Base-by-base conservation (phyloP, 495 filamentous ascomycete species). In the Penicillium fimorum region DNA sequence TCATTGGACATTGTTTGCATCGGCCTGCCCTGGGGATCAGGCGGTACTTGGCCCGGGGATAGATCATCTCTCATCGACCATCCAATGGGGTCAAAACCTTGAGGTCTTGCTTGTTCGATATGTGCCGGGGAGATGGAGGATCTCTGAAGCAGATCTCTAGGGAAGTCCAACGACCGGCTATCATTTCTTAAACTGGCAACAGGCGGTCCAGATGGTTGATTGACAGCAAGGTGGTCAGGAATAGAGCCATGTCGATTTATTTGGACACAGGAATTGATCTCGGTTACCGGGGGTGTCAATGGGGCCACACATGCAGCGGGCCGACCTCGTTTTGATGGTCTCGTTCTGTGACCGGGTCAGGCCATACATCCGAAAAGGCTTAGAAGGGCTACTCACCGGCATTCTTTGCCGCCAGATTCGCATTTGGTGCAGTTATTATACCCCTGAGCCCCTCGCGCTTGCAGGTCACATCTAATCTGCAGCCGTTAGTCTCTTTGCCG, bases 391-490 rank as follows among this genome's bases (percentile, higher is more conserved):
- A 29, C 62, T 35, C 53, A 64, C 62, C 64, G 61, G 53, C 68
- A 70, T 12, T 68, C 62, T 17, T 59, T 59, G 13, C 66, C 62
- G 20, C 64, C 52, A 20, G 61, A 32, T 38, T 62, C 57, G 25
- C 70, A 73, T 40, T 68, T 68, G 24, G 64, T 69, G 47, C 70
- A 73, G 22, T 61, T 56, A 35, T 50, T 56, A 38, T 55, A 50
- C 24, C 70, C 67, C 33, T 67, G 58, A 18, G 45, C 55, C 29
- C 57, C 56, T 47, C 63, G 57, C 17, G 43, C 60, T 60, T 73
- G 68, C 15, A 73, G 57, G 38, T 73, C 70, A 53, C 70, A 73
- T 53, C 66, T 67, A 50, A 73, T 62, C 65, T 68, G 43, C 25
- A 22, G 32, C n/a, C 43, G 43, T 58, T 29, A 48, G 33, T 24